Conservation (phyloP, 2,329 filamentous ascomycete genomes). For the Onygenales sp. region DNA sequence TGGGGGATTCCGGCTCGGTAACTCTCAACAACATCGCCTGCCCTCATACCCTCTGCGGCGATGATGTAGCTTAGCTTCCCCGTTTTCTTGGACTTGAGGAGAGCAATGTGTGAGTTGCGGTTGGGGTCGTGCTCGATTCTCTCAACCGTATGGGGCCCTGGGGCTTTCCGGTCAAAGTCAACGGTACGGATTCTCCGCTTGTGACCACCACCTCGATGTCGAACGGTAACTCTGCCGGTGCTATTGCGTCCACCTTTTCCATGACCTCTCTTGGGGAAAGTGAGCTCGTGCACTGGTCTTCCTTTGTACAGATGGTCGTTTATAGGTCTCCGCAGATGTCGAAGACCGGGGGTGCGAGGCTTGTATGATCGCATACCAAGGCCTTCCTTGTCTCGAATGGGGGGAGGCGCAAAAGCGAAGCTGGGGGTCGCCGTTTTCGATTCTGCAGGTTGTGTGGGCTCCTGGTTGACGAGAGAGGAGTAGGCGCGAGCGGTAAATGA, state of each 20-base stretch:
- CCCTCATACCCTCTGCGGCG: constrained; percentile 87
- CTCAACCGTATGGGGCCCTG: constrained; percentile 80
- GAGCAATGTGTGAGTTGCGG: constrained; percentile 83
- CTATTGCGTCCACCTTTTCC: constrained; percentile 88
- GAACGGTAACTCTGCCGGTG: constrained; percentile 72
- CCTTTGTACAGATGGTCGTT: constrained; percentile 98
- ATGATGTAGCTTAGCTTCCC: constrained; percentile 80
- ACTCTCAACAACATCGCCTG: constrained; percentile 85
- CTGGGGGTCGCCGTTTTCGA: constrained; percentile 6
- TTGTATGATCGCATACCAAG: constrained; percentile 72
- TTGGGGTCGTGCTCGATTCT: constrained; percentile 94
- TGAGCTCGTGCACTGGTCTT: constrained; percentile 69
- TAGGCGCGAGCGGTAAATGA: constrained; percentile 42
- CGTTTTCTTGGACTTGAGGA: constrained; percentile 66
- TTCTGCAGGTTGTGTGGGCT: constrained; percentile 12
- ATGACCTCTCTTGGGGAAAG: constrained; percentile 85
- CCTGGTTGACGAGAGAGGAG: constrained; percentile 36
- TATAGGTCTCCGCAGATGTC: constrained; percentile 83
- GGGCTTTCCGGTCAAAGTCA: constrained; percentile 70
- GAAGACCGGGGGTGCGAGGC: constrained; percentile 81
- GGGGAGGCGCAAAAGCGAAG: constrained; percentile 37
- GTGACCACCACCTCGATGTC: constrained; percentile 84
- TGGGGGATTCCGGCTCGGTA: constrained; percentile 83
- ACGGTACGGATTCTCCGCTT: constrained; percentile 87
- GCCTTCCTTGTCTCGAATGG: constrained; percentile 31